Conservation (phyloP, 2,329 filamentous ascomycete genomes). For the Scedosporium apiospermum region DNA sequence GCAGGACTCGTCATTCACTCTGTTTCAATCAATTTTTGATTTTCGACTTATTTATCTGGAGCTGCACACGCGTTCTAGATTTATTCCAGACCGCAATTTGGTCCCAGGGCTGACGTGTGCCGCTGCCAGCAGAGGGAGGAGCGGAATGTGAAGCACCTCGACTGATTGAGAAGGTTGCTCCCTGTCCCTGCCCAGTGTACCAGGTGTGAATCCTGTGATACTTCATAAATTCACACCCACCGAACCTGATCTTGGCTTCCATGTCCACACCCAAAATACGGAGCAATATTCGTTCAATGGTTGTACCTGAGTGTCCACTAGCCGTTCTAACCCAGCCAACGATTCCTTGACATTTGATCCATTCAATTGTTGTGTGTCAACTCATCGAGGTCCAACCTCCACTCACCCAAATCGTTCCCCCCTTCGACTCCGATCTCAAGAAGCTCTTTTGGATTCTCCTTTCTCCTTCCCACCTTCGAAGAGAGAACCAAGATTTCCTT, state of each 20-base stretch:
- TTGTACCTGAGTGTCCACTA: no score
- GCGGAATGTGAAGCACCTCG: neutral
- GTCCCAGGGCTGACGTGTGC: neutral
- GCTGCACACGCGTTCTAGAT: neutral
- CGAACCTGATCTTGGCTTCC: constrained; percentile 9
- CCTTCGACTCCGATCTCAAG: no score
- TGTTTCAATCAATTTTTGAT: neutral
- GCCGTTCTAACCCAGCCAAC: no score
- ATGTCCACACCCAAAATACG: constrained; percentile 9
- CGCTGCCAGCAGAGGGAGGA: neutral
- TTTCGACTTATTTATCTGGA: neutral
- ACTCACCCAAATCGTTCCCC: no score
- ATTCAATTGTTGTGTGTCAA: no score
- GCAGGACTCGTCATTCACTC: neutral
- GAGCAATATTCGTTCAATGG: no score
- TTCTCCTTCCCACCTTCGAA: no score
- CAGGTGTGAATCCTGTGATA: neutral
- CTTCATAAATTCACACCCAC: neutral
- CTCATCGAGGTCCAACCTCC: no score
- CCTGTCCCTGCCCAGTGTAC: neutral
- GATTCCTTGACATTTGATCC: no score
- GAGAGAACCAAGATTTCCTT: no score
- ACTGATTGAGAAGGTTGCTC: neutral
- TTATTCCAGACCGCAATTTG: constrained; percentile 1
- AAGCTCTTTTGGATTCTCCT: no score